These are phyloP conservation scores for Cladophialophora psammophila DNA, from an alignment of 2,329 filamentous ascomycete species.

Conservation along the genomic window DNA sequence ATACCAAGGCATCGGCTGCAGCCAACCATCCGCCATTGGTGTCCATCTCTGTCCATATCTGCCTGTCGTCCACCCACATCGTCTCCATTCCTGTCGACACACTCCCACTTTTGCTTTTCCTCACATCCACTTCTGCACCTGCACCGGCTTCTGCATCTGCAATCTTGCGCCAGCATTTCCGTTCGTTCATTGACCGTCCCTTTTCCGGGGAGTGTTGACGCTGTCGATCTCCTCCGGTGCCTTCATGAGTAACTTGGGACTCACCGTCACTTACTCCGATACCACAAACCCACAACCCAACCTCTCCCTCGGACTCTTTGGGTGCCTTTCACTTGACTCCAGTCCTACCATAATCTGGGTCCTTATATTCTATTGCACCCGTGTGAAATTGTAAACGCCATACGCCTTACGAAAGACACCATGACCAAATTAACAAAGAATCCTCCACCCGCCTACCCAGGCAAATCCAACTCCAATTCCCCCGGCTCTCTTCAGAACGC, in stretches of 20 bases:
- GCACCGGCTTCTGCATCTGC: constrained; percentile 5
- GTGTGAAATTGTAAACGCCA: not conserved
- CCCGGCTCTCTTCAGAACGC: constrained; percentile 23
- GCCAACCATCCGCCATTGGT: constrained; percentile 17
- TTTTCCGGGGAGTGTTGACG: constrained; percentile 14
- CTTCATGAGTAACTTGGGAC: not conserved
- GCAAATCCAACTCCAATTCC: constrained; percentile 18
- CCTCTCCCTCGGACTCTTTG: not conserved
- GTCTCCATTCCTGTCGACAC: not conserved
- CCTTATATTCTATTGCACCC: not conserved
- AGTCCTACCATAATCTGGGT: not conserved
- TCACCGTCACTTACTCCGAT: constrained; percentile 1
- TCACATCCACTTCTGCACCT: not conserved
- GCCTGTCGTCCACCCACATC: constrained; percentile 14
- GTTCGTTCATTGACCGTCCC: constrained; percentile 5
- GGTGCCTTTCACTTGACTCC: not conserved
- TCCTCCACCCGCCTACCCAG: constrained; percentile 27
- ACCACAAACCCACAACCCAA: not conserved
- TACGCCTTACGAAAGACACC: not conserved
- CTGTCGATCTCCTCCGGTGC: constrained; percentile 6
- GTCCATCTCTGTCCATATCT: constrained; percentile 15
- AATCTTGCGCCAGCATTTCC: not conserved
- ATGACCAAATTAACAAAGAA: constrained; percentile 38
- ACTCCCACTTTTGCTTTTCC: not conserved
- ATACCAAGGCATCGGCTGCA: constrained; percentile 8